Evolutionary conservation across 176 grass and related monocot species (phyloP).

Genomic region (Puccinellia tenuiflora): DNA sequence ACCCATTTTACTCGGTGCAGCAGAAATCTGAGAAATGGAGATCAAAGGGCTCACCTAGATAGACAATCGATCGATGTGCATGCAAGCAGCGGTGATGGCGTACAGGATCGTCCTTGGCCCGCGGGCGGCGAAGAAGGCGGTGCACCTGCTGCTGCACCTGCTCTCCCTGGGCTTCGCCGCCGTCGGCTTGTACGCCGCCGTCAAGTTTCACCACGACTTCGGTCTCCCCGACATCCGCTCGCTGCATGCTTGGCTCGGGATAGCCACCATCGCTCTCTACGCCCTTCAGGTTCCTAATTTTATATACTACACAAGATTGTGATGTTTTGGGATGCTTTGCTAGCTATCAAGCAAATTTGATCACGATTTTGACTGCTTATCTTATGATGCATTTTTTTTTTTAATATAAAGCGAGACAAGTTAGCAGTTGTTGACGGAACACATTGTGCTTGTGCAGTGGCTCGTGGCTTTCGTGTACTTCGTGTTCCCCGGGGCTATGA

Average conservation of each 20-base stretch:
- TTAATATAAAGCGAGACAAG: too few relatives aligned
- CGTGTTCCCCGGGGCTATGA: conserved; percentile 27
- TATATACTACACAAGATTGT: too few relatives aligned
- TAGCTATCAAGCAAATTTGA: not conserved
- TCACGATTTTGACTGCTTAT: too few relatives aligned
- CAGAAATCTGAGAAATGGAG: not conserved
- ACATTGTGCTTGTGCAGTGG: conserved; percentile 23
- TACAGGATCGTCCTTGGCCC: conserved; percentile 31
- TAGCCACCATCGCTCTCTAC: conserved; percentile 42
- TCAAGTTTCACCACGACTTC: conserved; percentile 30
- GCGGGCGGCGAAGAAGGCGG: conserved; percentile 25
- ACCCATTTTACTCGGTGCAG: not conserved
- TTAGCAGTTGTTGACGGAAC: not conserved
- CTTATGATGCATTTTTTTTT: not conserved
- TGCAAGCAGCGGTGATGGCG: conserved; percentile 41
- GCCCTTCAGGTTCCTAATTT: conserved; percentile 33
- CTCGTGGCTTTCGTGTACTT: conserved; percentile 44
- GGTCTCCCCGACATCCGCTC: conserved; percentile 7
- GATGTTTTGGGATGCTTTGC: not conserved
- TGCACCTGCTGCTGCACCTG: conserved; percentile 41
- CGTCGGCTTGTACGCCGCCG: conserved; percentile 29
- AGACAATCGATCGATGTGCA: not conserved
- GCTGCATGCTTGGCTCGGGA: conserved; percentile 52
- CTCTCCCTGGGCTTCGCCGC: conserved; percentile 25
- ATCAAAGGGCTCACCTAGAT: not conserved